Evolutionary conservation across 164 flowering plant species (phyloP), one percentile per base, ranked within the genome.

Genomic region (Chloranthus sessilifolius): DNA sequence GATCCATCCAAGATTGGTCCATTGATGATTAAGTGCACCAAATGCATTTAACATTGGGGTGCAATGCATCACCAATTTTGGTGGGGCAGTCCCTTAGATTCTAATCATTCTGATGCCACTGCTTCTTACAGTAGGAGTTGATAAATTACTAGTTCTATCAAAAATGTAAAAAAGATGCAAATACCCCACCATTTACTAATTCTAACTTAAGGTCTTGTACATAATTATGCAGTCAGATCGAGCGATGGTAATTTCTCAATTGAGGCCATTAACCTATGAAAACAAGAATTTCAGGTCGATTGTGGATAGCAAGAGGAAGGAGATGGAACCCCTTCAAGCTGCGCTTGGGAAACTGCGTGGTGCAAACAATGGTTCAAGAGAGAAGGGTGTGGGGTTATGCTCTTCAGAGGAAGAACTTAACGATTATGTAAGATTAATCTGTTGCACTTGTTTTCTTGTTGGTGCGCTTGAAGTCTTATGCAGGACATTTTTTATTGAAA

Each of bases 391-490:
- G 48, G 73, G 67, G 36, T 25, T 94, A 55, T 94, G 90, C 60
- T 81, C 95, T 38, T 82, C 96, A 24, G 97, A 84, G 72, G 85
- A 75, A 74, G 97, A 94, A 72, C 86, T 94, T 24, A 76, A 94
- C 73, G 75, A 65, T 26, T 37, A 68, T 53, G 99, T 92, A 80
- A 71, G 91, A 49, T 57, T 36, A 11, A 16, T 29, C 26, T 12
- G 25, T 14, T 19, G 23, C n/a, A 33, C 12, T 10, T 44, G 10
- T 35, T 39, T 55, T 40, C 7, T 49, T 9, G 31, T 15, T 9
- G 30, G 40, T 11, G 20, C 31, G 21, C 38, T 15, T 35, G 1
- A 20, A 2, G 23, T 22, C 52, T 20, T 20, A 16, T 25, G 34
- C 37, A 41, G 22, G 24, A 0, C 29, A 22, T 33, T 60, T 17